Conservation (phyloP, 225 moss, liverwort and hornwort genomes). For the Pseudoscleropodium purum region DNA sequence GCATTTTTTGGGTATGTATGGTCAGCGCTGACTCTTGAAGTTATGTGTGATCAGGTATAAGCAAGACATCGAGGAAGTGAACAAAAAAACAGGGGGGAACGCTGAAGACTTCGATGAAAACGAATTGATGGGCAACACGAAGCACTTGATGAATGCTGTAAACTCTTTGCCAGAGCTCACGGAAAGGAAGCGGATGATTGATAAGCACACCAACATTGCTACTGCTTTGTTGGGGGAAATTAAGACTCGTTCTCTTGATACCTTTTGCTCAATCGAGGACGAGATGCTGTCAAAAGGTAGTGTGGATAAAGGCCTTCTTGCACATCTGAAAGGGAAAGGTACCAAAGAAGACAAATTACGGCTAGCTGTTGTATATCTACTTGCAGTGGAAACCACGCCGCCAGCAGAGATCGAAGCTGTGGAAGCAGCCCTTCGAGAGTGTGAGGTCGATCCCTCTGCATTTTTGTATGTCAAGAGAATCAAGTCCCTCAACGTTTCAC, state of each 20-base stretch:
- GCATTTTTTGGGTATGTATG: neutral
- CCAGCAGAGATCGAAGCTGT: slow-evolving; percentile 84
- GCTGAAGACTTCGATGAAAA: slow-evolving; percentile 77
- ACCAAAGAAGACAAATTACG: slow-evolving; percentile 83
- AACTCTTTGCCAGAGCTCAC: slow-evolving; percentile 94
- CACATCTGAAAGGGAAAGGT: slow-evolving; percentile 70
- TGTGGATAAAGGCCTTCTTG: slow-evolving; percentile 54
- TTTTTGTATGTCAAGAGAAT: slow-evolving; percentile 94
- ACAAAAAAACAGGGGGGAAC: slow-evolving; percentile 65
- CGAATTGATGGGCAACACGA: slow-evolving; percentile 84
- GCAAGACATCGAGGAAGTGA: slow-evolving; percentile 87
- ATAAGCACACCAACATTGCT: slow-evolving; percentile 92
- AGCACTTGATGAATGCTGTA: slow-evolving; percentile 86
- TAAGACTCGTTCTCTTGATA: slow-evolving; percentile 71
- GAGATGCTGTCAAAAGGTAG: slow-evolving; percentile 79
- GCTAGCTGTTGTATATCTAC: slow-evolving; percentile 78
- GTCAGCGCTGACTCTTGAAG: slow-evolving; percentile 1
- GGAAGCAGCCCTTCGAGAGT: slow-evolving; percentile 72
- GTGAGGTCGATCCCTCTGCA: slow-evolving; percentile 75
- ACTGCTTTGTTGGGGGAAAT: slow-evolving; percentile 86
- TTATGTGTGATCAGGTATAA: slow-evolving; percentile 50
- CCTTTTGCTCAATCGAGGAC: slow-evolving; percentile 73
- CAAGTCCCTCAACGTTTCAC: slow-evolving; percentile 72
- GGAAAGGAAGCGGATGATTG: slow-evolving; percentile 87
- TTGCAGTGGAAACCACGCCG: slow-evolving; percentile 75